A percentile compares a stretch with the other conserved stretches of the same genome.
Evolutionary conservation across 108 stramenopile genomes (phyloP).

Genomic region (Cyclostephanos invisitatus): DNA sequence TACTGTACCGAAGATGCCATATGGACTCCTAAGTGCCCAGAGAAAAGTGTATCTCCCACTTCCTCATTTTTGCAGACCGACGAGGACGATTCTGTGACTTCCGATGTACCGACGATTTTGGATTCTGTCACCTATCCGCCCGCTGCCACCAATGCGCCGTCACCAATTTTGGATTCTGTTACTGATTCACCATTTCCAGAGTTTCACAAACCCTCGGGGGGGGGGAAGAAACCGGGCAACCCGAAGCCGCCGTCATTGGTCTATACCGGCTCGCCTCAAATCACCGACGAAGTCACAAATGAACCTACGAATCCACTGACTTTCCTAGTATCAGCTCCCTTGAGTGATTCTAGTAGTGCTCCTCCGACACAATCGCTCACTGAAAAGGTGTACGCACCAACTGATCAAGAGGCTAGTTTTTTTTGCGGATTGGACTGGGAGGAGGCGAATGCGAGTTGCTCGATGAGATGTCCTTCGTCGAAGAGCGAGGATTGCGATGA

Average conservation of each 20-base stretch:
- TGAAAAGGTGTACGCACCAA: slow-evolving; percentile 16
- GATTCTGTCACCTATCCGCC: slow-evolving; percentile 9
- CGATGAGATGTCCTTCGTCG: slow-evolving; percentile 33
- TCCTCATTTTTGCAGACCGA: background rate
- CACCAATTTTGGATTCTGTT: background rate
- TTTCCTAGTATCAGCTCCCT: slow-evolving; percentile 1
- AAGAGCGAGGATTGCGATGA: slow-evolving; percentile 48
- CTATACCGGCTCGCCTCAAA: background rate
- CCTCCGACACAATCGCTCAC: slow-evolving; percentile 21
- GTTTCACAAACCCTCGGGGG: slow-evolving; percentile 35
- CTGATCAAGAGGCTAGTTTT: slow-evolving; percentile 35
- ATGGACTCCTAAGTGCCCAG: slow-evolving; percentile 35
- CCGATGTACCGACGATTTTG: slow-evolving; percentile 3
- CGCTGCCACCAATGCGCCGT: background rate
- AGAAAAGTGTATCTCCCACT: slow-evolving; percentile 21
- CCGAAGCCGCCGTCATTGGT: slow-evolving; percentile 28
- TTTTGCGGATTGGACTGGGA: slow-evolving; percentile 45
- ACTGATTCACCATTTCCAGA: background rate
- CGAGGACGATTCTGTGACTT: background rate
- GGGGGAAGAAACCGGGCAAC: slow-evolving; percentile 37
- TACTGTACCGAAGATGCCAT: slow-evolving; percentile 41
- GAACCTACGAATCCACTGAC: slow-evolving; percentile 1
- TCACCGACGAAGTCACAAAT: background rate
- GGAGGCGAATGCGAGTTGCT: slow-evolving; percentile 36
- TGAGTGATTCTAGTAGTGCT: background rate